Conservation (phyloP, 2,329 filamentous ascomycete genomes). For the Teratosphaeria gauchensis region DNA sequence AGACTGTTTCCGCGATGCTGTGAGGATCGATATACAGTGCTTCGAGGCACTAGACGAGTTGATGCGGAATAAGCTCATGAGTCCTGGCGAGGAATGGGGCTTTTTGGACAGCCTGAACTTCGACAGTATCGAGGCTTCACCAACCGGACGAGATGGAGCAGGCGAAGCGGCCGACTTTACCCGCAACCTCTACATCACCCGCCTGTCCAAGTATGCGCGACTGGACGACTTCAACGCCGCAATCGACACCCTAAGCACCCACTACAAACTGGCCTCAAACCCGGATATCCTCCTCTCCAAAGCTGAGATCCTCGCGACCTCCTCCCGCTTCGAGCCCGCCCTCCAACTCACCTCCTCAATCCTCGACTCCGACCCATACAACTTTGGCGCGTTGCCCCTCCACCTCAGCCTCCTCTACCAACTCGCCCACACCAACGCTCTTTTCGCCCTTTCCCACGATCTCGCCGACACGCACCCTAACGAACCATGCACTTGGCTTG, state of each 20-base stretch:
- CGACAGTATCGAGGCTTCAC: slow-evolving; percentile 53
- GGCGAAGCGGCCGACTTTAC: slow-evolving; percentile 91
- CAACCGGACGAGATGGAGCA: slow-evolving; percentile 38
- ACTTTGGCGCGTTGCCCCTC: slow-evolving; percentile 78
- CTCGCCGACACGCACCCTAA: slow-evolving; percentile 85
- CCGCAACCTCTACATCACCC: slow-evolving; percentile 90
- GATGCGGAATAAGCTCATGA: slow-evolving; percentile 91
- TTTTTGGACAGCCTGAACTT: slow-evolving; percentile 87
- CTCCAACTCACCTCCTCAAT: slow-evolving; percentile 75
- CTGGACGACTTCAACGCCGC: slow-evolving; percentile 73
- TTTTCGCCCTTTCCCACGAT: slow-evolving; percentile 88
- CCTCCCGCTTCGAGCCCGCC: slow-evolving; percentile 86
- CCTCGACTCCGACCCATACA: slow-evolving; percentile 74
- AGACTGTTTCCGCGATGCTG: slow-evolving; percentile 96
- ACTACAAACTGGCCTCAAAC: slow-evolving; percentile 80
- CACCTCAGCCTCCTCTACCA: slow-evolving; percentile 89
- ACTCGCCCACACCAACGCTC: slow-evolving; percentile 71
- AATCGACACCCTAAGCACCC: slow-evolving; percentile 82
- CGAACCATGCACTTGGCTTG: slow-evolving; percentile 85
- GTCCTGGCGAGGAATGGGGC: slow-evolving; percentile 77
- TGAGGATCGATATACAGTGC: slow-evolving; percentile 93
- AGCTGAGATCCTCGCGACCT: slow-evolving; percentile 85
- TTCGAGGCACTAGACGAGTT: slow-evolving; percentile 97
- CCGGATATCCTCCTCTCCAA: slow-evolving; percentile 83
- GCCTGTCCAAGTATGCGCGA: slow-evolving; percentile 89